phyloP scores from a whole-genome alignment of 768 basidiomycete genomes.

The Mycena vitilis region DNA sequence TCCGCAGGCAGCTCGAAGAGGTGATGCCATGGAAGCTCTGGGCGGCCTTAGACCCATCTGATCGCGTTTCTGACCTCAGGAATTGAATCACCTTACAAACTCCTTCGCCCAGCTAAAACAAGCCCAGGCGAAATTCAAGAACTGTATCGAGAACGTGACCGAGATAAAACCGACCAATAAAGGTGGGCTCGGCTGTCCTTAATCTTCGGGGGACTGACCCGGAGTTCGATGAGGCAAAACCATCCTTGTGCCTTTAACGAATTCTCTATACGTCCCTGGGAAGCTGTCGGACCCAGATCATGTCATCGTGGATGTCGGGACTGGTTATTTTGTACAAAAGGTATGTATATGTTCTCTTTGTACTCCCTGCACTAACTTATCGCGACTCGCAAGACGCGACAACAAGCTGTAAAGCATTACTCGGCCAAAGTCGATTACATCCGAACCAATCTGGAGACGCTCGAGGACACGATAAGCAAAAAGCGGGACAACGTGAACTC shows the following conservation, averaged over 20 bases:
- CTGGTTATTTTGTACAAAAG: constrained; percentile 97
- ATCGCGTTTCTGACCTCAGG: constrained; percentile 59
- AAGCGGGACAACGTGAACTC: constrained; percentile 92
- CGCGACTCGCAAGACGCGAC: constrained; percentile 68
- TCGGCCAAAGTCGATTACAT: constrained; percentile 84
- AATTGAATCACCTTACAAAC: constrained; percentile 90
- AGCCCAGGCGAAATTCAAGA: constrained; percentile 92
- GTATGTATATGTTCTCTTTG: constrained; percentile 49
- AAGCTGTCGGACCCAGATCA: constrained; percentile 84
- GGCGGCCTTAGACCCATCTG: constrained; percentile 12
- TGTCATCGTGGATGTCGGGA: constrained; percentile 95
- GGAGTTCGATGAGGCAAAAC: constrained; percentile 73
- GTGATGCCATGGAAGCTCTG: constrained; percentile 53
- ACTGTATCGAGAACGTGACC: constrained; percentile 83
- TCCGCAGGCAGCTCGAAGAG: constrained; percentile 93
- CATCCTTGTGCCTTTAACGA: constrained; percentile 92
- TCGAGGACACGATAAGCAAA: constrained; percentile 90
- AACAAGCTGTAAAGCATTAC: constrained; percentile 87
- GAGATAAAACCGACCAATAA: constrained; percentile 80
- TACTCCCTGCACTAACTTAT: constrained; percentile 5
- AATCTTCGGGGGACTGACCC: constrained; percentile 1
- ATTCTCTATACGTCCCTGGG: constrained; percentile 95
- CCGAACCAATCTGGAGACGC: constrained; percentile 81
- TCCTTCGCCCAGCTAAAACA: constrained; percentile 94
- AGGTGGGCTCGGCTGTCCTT: constrained; percentile 48